Percentiles rank a stretch among this genome's conserved stretches.
Evolutionary conservation across 2,329 filamentous ascomycete genomes (phyloP).

Genomic region (Sarocladiaceae sp.): DNA sequence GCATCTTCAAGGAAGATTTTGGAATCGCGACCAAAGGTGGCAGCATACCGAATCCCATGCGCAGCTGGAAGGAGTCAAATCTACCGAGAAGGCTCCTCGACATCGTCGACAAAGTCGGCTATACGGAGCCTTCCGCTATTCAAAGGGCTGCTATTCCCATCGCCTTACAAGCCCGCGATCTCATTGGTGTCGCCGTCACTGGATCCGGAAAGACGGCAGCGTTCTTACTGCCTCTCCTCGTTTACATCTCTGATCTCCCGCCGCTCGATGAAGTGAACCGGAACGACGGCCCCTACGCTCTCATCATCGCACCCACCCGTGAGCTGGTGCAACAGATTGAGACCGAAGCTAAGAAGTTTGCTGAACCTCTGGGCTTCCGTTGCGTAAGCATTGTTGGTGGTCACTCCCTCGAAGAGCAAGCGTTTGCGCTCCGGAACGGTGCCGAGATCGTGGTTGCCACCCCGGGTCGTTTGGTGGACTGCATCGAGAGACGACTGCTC

Average conservation of each 20-base stretch:
- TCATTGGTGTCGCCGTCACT: constrained; percentile 97
- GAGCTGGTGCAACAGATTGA: constrained; percentile 98
- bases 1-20: constrained; percentile 99
- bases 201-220: constrained; percentile 98
- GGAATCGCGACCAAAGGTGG: constrained; percentile 94
- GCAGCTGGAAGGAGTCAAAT: constrained; percentile 80
- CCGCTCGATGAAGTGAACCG: constrained; percentile 79
- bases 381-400: constrained; percentile 98
- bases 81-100: constrained; percentile 72
- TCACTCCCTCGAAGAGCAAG: constrained; percentile 89
- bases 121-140: constrained; percentile 84
- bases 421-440: constrained; percentile 81
- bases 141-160: constrained; percentile 95
- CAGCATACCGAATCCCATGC: constrained; percentile 90
- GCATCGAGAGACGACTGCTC: constrained; percentile 85
- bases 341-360: constrained; percentile 87
- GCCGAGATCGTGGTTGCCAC: constrained; percentile 99
- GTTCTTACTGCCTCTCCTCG: constrained; percentile 84
- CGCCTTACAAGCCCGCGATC: constrained; percentile 81
- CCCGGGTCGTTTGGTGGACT: constrained; percentile 92
- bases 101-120: constrained; percentile 79
- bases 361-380: constrained; percentile 81
- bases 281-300: constrained; percentile 94
- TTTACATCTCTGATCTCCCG: constrained; percentile 89
- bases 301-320: constrained; percentile 92